Conservation (phyloP, 257 asterid species). For the Solanum infundibuliforme region DNA sequence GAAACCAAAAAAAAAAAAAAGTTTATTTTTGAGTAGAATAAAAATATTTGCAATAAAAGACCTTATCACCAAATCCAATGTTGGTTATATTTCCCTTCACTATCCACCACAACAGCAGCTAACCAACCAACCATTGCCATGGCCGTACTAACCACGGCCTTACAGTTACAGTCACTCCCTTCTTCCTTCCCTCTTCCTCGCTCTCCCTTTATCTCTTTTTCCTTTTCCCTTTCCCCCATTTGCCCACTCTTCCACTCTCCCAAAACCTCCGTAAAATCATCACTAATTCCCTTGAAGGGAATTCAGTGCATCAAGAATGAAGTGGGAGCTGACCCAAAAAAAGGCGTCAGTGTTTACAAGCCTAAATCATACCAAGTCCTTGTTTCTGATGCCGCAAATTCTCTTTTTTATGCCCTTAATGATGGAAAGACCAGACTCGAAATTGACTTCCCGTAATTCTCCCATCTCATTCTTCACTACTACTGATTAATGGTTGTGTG, state of each 20-base stretch:
- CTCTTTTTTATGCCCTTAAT: constrained; percentile 61
- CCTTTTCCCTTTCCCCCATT: constrained; percentile 10
- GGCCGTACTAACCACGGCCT: constrained; percentile 49
- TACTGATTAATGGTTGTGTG: not conserved
- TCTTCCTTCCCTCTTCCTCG: constrained; percentile 1
- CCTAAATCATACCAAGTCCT: constrained; percentile 82
- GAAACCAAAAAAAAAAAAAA: too few species aligned
- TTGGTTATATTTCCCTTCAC: constrained; percentile 27
- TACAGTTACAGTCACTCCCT: constrained; percentile 10
- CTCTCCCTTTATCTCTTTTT: constrained; percentile 6
- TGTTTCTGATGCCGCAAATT: constrained; percentile 73
- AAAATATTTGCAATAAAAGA: not conserved
- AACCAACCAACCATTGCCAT: constrained; percentile 14
- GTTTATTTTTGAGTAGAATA: not conserved
- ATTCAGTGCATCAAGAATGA: constrained; percentile 28
- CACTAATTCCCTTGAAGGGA: not conserved
- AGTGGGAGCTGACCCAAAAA: constrained; percentile 49
- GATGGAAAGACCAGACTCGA: constrained; percentile 75
- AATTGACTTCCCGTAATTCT: constrained; percentile 80
- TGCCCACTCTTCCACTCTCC: constrained; percentile 2
- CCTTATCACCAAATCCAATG: not conserved
- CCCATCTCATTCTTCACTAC: not conserved
- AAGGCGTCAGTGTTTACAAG: constrained; percentile 85
- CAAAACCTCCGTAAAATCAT: not conserved
- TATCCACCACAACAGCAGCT: not conserved